A percentile compares a stretch with the other conserved stretches of the same genome.
These are phyloP conservation scores for Coleophoma crateriformis DNA, from an alignment of 2,329 filamentous ascomycete species.

Conservation along the genomic window DNA sequence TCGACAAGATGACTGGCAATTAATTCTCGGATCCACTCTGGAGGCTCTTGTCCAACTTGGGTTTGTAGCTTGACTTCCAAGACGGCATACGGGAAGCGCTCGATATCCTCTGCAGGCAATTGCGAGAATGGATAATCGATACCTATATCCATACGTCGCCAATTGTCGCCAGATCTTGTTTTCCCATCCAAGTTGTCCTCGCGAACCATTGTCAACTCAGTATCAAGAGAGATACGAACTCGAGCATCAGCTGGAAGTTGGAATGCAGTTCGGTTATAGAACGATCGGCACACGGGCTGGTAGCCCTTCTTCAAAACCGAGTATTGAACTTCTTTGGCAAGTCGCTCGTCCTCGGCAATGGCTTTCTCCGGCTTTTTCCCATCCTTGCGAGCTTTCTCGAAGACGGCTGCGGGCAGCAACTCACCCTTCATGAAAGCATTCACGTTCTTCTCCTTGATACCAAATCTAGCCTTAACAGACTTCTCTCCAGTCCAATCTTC, in stretches of 20 bases:
- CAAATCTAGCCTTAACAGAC: slow-evolving; percentile 95
- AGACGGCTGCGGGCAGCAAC: slow-evolving; percentile 80
- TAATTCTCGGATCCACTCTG: slow-evolving; percentile 92
- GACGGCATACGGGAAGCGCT: slow-evolving; percentile 91
- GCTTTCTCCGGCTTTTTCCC: slow-evolving; percentile 90
- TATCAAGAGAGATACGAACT: slow-evolving; percentile 94
- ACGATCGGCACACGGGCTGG: slow-evolving; percentile 84
- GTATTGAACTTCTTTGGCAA: slow-evolving; percentile 91
- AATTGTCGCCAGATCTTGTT: slow-evolving; percentile 75
- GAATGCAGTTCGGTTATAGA: slow-evolving; percentile 97
- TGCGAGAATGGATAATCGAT: slow-evolving; percentile 94
- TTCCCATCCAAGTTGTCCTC: slow-evolving; percentile 91
- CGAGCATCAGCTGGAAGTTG: slow-evolving; percentile 94
- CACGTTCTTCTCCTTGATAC: slow-evolving; percentile 94
- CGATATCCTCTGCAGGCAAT: slow-evolving; percentile 76
- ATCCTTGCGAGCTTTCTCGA: slow-evolving; percentile 93
- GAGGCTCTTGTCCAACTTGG: slow-evolving; percentile 88
- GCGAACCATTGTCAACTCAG: slow-evolving; percentile 88
- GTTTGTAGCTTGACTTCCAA: slow-evolving; percentile 98
- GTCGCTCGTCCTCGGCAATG: slow-evolving; percentile 83
- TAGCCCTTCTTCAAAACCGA: slow-evolving; percentile 83
- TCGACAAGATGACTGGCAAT: slow-evolving; percentile 93
- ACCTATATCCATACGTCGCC: slow-evolving; percentile 95
- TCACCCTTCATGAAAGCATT: slow-evolving; percentile 84
- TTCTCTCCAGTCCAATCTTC: slow-evolving; percentile 99